Conservation (phyloP, 192 early-diverging fungal species). For the Rhizoclosmatium sp. region DNA sequence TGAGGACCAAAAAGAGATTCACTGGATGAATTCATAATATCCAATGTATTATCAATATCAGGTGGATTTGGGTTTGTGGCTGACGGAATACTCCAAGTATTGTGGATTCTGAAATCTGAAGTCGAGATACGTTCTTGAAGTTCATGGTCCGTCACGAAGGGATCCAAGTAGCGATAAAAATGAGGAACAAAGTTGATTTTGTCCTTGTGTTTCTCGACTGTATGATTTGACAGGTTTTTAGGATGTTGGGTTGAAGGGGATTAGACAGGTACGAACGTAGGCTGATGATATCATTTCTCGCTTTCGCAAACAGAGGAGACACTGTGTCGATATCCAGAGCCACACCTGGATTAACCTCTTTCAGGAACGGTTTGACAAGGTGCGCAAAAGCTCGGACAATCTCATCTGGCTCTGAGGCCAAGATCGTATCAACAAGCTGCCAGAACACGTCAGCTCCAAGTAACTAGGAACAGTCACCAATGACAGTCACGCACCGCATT, state of each 20-base stretch:
- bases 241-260: background rate
- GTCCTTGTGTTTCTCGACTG: background rate
- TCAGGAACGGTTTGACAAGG: constrained; percentile 16
- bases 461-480: no score
- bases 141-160: constrained; percentile 1
- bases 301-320: background rate
- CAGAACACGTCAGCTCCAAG: background rate
- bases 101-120: constrained; percentile 13
- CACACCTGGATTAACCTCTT: constrained; percentile 16
- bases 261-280: background rate
- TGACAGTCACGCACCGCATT: background rate
- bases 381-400: constrained; percentile 11
- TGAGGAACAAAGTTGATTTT: constrained; percentile 18
- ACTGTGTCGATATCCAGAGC: background rate
- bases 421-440: constrained; percentile 21
- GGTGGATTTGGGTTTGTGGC: background rate
- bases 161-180: constrained; percentile 24
- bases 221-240: background rate
- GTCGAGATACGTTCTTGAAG: background rate
- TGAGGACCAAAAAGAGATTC: constrained; percentile 23
- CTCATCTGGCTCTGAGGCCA: constrained; percentile 16
- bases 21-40: constrained; percentile 17
- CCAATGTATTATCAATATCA: background rate
- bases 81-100: constrained; percentile 13
- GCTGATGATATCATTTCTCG: background rate